phyloP scores from a whole-genome alignment of 176 grass and related monocot species.

The Puya raimondii region DNA sequence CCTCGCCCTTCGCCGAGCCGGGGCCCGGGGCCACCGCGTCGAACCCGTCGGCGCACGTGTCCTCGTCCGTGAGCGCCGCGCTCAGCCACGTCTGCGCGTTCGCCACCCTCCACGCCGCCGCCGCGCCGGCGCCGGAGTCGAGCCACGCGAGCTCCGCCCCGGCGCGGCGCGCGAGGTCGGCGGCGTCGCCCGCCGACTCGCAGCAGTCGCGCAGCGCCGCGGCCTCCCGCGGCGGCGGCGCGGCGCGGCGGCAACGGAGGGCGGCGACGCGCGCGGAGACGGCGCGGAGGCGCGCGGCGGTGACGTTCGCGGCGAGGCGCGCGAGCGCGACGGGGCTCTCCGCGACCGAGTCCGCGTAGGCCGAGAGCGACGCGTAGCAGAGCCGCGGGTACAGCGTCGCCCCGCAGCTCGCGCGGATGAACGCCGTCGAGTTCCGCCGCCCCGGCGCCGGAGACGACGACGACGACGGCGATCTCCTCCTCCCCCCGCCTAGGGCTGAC shows the following conservation, averaged over 20 bases:
- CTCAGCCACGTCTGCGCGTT: slow-evolving; percentile 72
- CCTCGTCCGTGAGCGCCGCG: slow-evolving; percentile 48
- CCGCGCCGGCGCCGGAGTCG: not conserved
- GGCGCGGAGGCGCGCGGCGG: slow-evolving; percentile 10
- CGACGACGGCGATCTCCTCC: not conserved
- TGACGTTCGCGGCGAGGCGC: slow-evolving; percentile 31
- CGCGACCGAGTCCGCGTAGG: slow-evolving; percentile 27
- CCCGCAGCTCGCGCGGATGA: slow-evolving; percentile 30
- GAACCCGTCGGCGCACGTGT: slow-evolving; percentile 43
- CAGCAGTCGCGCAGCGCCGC: slow-evolving; percentile 30
- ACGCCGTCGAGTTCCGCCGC: not conserved
- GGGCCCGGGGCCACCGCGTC: not conserved
- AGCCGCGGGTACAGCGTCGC: slow-evolving; percentile 17
- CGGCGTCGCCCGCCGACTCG: slow-evolving; percentile 22
- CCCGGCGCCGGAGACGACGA: not conserved
- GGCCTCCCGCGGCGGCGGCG: not conserved
- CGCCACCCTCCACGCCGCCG: slow-evolving; percentile 30
- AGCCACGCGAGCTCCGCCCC: slow-evolving; percentile 17
- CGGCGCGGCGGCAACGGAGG: not conserved
- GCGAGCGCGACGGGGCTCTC: slow-evolving; percentile 35
- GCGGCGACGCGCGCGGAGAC: slow-evolving; percentile 18
- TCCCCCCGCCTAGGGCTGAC: not conserved
- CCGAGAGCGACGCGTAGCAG: slow-evolving; percentile 39
- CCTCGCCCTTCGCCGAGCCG: slow-evolving; percentile 6
- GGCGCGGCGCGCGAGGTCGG: slow-evolving; percentile 14